Base-by-base conservation (phyloP, 129 eudicot genomes). In the Tagetes erecta region DNA sequence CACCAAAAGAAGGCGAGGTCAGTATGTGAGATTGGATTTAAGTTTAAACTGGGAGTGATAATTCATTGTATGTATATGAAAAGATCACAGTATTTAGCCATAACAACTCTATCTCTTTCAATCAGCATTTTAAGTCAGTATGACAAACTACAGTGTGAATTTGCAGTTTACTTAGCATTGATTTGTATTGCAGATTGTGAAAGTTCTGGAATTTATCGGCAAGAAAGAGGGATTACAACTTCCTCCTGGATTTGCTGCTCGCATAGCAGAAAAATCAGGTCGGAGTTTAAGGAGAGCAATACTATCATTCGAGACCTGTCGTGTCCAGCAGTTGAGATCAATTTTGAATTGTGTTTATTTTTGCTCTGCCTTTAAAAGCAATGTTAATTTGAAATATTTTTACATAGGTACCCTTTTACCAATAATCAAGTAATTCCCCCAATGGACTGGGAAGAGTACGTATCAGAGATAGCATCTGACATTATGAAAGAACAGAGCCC, bases 371-470 rank as follows among this genome's bases (percentile, higher is more conserved):
- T 31, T 36, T 47, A 49, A 64, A 55, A 68, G 38, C 78, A 65
- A 56, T 71, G 14, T 59, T 89, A 11, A 77, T 33, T 1, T 65
- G 30, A 52, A 57, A 36, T 76, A 52, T 63, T 68, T 6, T 67
- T 31, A 31, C 68, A 5, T 62, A 93, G 98, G 86, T 93, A 93
- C 67, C 98, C 98, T 42, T 90, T 90, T 78, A 83, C 91, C 51
- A 70, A 6, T 73, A 90, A 88, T 81, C 98, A 93, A 86, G 80
- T 83, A 12, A 93, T 93, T 76, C 81, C 93, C 52, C 89, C 88
- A 64, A 93, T 93, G 97, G 98, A 93, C 64, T 93, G 98, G 98
- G 98, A 93, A 81, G 92, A 86, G 76, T 93, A 90, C 83, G 80
- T 93, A 75, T 75, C 83, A 9, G 97, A 93, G 64, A 93, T 93